Evolutionary conservation across 768 basidiomycete species (phyloP), one percentile per base, ranked within the genome.

Genomic region (Cubamyces sp.): DNA sequence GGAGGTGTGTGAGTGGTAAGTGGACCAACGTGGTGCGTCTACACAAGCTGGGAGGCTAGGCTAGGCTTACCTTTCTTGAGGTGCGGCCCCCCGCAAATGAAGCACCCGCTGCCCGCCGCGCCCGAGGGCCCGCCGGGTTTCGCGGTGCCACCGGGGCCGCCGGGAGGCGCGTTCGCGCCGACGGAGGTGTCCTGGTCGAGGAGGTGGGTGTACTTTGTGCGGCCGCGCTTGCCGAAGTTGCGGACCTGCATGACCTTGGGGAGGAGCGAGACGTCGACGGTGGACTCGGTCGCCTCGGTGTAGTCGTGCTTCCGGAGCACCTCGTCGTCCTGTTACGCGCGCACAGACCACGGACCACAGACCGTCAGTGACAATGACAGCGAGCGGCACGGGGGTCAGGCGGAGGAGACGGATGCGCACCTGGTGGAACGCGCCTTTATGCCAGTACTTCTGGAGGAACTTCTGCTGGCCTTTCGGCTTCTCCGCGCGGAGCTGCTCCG

Each of bases 381-480:
- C n/a, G n/a, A n/a, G n/a, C n/a, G n/a, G n/a, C 39, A 16, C 39
- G 39, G 16, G 18, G 42, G 41, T 42, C 12, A 14, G 18, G 53
- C 37, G 15, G 12, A 60, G 28, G 39, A 62, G 37, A 26, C 19
- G n/a, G 23, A 43, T 71, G 14, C 82, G 34, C 61, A 92, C 95
- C 84, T 96, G 93, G 74, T 97, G 94, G 81, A 98, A 99, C 62
- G 96, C 97, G 69, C 97, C 97, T 76, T 96, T 98, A 79, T 99
- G 97, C 87, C 94, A 98, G 74, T 97, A 99, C 76, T 97, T 98
- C 74, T 98, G 95, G 64, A 98, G 75, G 77, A 98, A 98, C 71
- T 87, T 92, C 72, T 94, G 91, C 64, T 92, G 83, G 3, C 92
- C 94, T 72, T 97, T 91, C 1, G 92, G 91, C 75, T 96, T 96